Evolutionary conservation across 371 early-diverging fungal genomes (phyloP).

Genomic region (Syncephalis plumigaleata): DNA sequence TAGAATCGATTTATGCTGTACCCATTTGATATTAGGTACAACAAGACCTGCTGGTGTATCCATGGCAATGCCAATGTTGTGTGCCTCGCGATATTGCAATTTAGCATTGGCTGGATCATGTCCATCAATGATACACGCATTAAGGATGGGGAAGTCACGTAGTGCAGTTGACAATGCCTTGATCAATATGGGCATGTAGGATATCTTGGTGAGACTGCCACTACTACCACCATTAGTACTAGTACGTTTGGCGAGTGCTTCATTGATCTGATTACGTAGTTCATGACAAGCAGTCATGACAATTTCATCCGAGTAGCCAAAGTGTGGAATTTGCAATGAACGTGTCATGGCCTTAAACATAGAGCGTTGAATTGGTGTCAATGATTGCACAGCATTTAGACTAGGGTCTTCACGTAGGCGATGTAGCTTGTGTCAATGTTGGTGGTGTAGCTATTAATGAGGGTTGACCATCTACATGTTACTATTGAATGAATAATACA

Average conservation of each 20-base stretch:
- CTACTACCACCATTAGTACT: conserved; percentile 9
- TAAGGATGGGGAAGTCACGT: conserved; percentile 71
- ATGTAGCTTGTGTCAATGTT: not conserved
- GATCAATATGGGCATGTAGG: conserved; percentile 89
- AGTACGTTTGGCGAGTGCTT: conserved; percentile 17
- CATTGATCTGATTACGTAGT: conserved; percentile 53
- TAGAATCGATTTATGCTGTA: conserved; percentile 72
- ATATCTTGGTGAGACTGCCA: conserved; percentile 62
- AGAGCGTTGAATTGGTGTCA: conserved; percentile 77
- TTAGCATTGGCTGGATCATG: conserved; percentile 26
- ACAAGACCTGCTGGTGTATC: conserved; percentile 87
- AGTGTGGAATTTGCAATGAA: conserved; percentile 83
- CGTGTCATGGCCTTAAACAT: conserved; percentile 95
- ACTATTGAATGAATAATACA: too few species aligned
- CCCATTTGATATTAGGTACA: conserved; percentile 89
- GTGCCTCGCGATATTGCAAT: conserved; percentile 51
- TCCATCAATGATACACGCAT: conserved; percentile 41
- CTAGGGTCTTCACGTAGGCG: conserved; percentile 6
- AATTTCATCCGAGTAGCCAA: conserved; percentile 88
- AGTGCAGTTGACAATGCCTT: conserved; percentile 82
- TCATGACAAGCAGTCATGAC: conserved; percentile 43
- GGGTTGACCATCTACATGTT: too few species aligned
- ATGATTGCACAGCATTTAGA: conserved; percentile 26
- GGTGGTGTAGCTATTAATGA: not conserved
- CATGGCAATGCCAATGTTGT: conserved; percentile 94